Percentiles rank a stretch among this genome's conserved stretches.
phyloP scores from a whole-genome alignment of 495 filamentous ascomycete genomes.

The Penicillium maclennaniae region DNA sequence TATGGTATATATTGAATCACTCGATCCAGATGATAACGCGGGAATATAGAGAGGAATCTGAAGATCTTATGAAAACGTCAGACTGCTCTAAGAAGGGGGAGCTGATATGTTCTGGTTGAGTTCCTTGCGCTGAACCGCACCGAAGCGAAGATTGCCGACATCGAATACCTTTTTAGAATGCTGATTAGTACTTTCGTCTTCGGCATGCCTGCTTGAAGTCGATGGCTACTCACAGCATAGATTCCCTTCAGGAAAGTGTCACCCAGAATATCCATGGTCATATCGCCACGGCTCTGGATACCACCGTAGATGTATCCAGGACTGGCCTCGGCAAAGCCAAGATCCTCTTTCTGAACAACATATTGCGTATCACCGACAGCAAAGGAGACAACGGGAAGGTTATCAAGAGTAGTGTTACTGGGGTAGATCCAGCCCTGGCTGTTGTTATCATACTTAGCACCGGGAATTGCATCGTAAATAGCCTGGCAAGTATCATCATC shows the following conservation, averaged over 20 bases:
- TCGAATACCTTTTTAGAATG: constrained; percentile 61
- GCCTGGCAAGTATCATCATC: constrained; percentile 61
- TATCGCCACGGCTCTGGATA: constrained; percentile 65
- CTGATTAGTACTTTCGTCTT: neutral
- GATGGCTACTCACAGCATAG: constrained; percentile 57
- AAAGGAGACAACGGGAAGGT: constrained; percentile 65
- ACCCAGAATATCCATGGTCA: constrained; percentile 70
- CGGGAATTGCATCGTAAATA: constrained; percentile 69
- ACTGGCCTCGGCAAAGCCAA: constrained; percentile 61
- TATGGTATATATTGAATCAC: neutral
- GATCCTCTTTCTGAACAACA: constrained; percentile 65
- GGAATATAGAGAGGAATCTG: no score
- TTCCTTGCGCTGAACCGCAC: constrained; percentile 63
- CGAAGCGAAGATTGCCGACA: constrained; percentile 66
- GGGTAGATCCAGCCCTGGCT: constrained; percentile 72
- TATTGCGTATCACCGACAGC: constrained; percentile 66
- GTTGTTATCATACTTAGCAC: constrained; percentile 55
- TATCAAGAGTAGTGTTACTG: constrained; percentile 45
- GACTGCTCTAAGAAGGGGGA: constrained; percentile 7
- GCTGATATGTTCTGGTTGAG: constrained; percentile 45
- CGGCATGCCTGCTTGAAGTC: no score
- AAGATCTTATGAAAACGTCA: neutral
- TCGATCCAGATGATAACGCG: no score
- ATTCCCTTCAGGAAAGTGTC: constrained; percentile 72
- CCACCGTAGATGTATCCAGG: constrained; percentile 65